Evolutionary conservation across 805 yeast genomes (phyloP).

Genomic region (Starmerella bombicola): DNA sequence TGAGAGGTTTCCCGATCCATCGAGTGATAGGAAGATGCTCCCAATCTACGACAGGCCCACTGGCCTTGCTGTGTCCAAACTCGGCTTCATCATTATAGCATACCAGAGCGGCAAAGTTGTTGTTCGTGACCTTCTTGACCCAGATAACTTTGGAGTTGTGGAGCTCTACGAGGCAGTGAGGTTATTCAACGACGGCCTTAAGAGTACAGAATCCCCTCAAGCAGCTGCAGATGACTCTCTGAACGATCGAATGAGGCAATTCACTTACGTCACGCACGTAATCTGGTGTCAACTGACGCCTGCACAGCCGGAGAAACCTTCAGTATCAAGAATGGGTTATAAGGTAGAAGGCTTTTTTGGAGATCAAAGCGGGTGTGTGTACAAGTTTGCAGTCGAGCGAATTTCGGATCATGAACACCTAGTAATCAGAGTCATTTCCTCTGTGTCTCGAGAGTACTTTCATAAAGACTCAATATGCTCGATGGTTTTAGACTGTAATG

Average conservation of each 20-base stretch:
- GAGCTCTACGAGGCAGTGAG: not conserved
- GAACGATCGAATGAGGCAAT: too few relatives aligned
- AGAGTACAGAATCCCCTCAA: too few relatives aligned
- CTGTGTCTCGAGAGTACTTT: not conserved
- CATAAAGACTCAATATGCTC: slow-evolving; percentile 4
- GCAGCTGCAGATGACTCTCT: too few relatives aligned
- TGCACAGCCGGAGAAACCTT: not conserved
- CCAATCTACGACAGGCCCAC: not conserved
- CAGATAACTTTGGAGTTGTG: not conserved
- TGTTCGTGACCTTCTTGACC: not conserved
- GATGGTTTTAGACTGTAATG: slow-evolving; percentile 5
- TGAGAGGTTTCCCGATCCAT: not conserved
- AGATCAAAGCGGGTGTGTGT: slow-evolving; percentile 5
- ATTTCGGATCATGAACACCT: not conserved
- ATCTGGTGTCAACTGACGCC: not conserved
- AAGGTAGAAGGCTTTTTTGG: slow-evolving; percentile 7
- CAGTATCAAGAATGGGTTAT: not conserved
- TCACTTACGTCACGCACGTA: not conserved
- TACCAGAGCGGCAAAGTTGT: not conserved
- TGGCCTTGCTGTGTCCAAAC: not conserved
- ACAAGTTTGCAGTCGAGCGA: not conserved
- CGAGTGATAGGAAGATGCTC: not conserved
- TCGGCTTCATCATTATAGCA: not conserved
- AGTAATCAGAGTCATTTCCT: not conserved
- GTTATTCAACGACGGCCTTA: too few relatives aligned